These are phyloP conservation scores for Trichoderma pleuroti DNA, from an alignment of 2,329 filamentous ascomycete genomes.

Conservation along the genomic window DNA sequence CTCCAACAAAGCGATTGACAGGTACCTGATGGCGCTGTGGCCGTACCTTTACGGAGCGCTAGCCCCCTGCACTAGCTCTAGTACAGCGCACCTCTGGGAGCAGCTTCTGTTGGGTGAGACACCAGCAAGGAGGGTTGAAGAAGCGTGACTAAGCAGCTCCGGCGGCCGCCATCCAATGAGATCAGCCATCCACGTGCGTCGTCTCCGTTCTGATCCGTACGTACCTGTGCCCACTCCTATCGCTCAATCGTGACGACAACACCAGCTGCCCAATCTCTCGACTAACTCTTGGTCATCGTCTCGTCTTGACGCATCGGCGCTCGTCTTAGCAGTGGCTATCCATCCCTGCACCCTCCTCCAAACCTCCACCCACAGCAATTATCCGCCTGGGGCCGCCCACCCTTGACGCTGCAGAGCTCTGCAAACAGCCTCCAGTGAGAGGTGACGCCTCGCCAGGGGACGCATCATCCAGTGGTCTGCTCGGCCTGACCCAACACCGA, in stretches of 20 bases:
- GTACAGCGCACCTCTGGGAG: background rate
- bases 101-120: background rate
- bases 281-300: background rate
- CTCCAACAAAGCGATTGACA: background rate
- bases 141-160: constrained; percentile 2
- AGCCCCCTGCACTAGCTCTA: constrained; percentile 1
- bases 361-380: background rate
- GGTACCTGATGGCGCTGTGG: background rate
- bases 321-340: background rate
- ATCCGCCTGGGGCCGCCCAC: background rate
- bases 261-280: background rate
- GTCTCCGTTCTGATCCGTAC: background rate
- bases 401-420: background rate
- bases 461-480: constrained; percentile 1
- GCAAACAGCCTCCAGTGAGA: background rate
- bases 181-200: background rate
- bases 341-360: background rate
- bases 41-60: background rate
- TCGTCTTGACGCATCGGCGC: background rate
- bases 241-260: constrained; percentile 16
- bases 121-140: background rate
- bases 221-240: background rate
- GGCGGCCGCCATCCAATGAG: background rate
- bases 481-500: background rate
- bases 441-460: constrained; percentile 8